Conservation (phyloP, 2,329 filamentous ascomycete species). For the Simplicillium sp. region DNA sequence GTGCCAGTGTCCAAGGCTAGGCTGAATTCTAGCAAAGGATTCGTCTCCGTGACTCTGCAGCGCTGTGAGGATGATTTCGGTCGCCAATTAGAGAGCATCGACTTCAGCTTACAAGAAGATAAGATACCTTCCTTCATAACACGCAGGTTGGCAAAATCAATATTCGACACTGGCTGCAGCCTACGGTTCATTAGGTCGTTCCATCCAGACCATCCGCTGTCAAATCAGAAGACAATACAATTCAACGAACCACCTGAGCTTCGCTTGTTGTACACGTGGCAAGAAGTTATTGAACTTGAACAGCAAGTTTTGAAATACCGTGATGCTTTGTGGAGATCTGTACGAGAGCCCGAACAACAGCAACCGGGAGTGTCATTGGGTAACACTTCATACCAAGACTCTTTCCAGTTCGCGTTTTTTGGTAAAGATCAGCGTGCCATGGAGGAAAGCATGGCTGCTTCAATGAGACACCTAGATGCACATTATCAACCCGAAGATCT, state of each 20-base stretch:
- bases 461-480: background rate
- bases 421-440: too few species aligned
- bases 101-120: conserved; percentile 53
- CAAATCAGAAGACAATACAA: conserved; percentile 36
- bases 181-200: conserved; percentile 61
- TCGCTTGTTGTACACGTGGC: conserved; percentile 65
- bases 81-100: conserved; percentile 44
- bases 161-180: conserved; percentile 76
- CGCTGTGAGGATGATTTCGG: conserved; percentile 49
- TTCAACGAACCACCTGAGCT: conserved; percentile 44
- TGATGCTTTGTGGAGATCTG: conserved; percentile 13
- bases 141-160: conserved; percentile 54
- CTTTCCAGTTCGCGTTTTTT: too few species aligned
- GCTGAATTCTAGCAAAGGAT: conserved; percentile 39
- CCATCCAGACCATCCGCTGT: conserved; percentile 63
- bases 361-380: too few species aligned
- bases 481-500: too few species aligned
- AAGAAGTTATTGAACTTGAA: conserved; percentile 56
- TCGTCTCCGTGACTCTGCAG: conserved; percentile 49
- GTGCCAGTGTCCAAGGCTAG: conserved; percentile 39
- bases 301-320: conserved; percentile 37
- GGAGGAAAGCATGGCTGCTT: background rate
- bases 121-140: conserved; percentile 66
- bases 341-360: too few species aligned
- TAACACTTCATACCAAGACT: too few species aligned